phyloP scores from a whole-genome alignment of 2,329 filamentous ascomycete genomes.

The Magnaporthiopsis incrustans region DNA sequence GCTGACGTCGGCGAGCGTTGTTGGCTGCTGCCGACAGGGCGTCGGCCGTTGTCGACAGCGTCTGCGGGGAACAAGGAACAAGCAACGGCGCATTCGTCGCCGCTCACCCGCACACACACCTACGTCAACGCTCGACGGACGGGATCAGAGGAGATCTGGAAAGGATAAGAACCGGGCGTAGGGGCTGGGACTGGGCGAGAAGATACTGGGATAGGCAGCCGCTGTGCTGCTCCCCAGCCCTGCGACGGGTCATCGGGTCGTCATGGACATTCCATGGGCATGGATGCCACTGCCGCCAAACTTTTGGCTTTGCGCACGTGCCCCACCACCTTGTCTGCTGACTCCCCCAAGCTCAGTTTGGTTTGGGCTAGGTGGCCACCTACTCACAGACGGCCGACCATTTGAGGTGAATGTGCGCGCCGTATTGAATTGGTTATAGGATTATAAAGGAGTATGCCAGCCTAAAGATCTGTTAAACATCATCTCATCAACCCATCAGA shows the following conservation, averaged over 20 bases:
- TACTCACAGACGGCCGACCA: no score
- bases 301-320: not conserved
- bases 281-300: not conserved
- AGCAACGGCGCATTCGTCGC: not conserved
- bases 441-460: no score
- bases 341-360: not conserved
- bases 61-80: not conserved
- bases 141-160: not conserved
- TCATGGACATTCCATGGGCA: not conserved
- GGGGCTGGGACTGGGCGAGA: no score
- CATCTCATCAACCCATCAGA: no score
- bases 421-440: no score
- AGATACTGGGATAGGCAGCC: not conserved
- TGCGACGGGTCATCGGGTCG: no score
- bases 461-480: no score
- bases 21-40: not conserved
- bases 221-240: not conserved
- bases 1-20: not conserved
- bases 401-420: no score
- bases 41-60: not conserved
- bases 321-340: not conserved
- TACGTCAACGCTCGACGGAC: not conserved
- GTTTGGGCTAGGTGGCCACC: no score
- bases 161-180: no score
- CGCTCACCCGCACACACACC: not conserved